A percentile compares a stretch with the other conserved stretches of the same genome.
phyloP scores from a whole-genome alignment of 23 red algal genomes.

The Gracilaria domingensis region DNA sequence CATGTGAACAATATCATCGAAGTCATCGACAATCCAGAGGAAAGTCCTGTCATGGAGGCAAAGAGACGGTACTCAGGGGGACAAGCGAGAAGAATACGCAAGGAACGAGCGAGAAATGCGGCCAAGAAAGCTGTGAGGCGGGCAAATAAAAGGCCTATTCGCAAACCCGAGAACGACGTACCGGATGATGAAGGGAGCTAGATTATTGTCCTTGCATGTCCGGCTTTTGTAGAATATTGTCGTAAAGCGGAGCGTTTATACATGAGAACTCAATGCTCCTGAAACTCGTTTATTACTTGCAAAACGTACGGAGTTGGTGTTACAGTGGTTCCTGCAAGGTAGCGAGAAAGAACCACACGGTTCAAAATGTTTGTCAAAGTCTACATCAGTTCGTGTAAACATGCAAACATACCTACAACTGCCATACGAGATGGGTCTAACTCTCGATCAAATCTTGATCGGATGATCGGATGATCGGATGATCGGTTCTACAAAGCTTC shows the following conservation, averaged over 20 bases:
- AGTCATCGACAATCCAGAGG: slow-evolving; percentile 29
- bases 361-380: too few species aligned
- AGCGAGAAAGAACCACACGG: neutral
- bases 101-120: slow-evolving; percentile 63
- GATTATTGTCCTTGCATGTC: neutral
- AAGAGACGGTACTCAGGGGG: slow-evolving; percentile 66
- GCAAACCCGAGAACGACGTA: slow-evolving; percentile 70
- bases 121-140: slow-evolving; percentile 35
- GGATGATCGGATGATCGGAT: too few species aligned
- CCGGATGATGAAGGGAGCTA: slow-evolving; percentile 50
- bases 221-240: slow-evolving; percentile 35
- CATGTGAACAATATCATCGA: slow-evolving; percentile 29
- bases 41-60: slow-evolving; percentile 32
- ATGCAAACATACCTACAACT: too few species aligned
- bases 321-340: neutral
- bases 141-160: slow-evolving; percentile 55
- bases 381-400: too few species aligned
- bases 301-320: neutral
- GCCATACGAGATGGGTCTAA: too few species aligned
- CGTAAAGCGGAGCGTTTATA: neutral
- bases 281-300: neutral
- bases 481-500: neutral
- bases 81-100: slow-evolving; percentile 78
- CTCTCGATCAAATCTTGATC: too few species aligned
- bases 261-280: neutral